A percentile compares a stretch with the other conserved stretches of the same genome.
Evolutionary conservation across 257 asterid species (phyloP).

Genomic region (Primulina huaijiensis): DNA sequence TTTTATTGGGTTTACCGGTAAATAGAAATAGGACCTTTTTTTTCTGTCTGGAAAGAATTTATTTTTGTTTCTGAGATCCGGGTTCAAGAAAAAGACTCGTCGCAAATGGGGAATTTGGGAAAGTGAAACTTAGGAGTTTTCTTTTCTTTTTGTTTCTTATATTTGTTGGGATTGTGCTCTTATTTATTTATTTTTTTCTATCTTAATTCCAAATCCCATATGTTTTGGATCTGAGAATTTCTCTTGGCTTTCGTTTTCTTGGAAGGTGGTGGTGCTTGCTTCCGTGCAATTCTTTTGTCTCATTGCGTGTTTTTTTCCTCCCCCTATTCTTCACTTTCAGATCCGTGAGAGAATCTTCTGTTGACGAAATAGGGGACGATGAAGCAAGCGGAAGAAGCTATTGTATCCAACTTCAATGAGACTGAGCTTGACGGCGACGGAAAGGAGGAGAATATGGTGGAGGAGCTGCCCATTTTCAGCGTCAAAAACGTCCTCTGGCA

Average conservation of each 20-base stretch:
- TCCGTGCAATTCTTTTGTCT: background rate
- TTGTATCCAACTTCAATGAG: conserved; percentile 60
- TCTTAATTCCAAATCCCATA: background rate
- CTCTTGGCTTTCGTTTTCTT: conserved; percentile 30
- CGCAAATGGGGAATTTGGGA: conserved; percentile 26
- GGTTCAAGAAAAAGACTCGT: conserved; percentile 31
- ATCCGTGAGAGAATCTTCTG: conserved; percentile 11
- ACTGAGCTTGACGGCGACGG: conserved; percentile 34
- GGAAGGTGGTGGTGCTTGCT: background rate
- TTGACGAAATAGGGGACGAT: conserved; percentile 38
- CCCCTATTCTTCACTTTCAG: background rate
- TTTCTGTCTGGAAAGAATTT: background rate
- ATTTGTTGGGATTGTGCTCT: background rate
- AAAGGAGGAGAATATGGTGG: conserved; percentile 36
- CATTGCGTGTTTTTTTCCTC: background rate
- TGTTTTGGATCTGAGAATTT: conserved; percentile 26
- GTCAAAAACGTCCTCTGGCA: conserved; percentile 83
- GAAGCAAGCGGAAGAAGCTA: conserved; percentile 94
- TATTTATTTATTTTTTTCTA: background rate
- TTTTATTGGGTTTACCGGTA: background rate
- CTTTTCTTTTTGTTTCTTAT: background rate
- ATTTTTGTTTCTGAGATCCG: conserved; percentile 21
- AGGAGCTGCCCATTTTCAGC: conserved; percentile 47
- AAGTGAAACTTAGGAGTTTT: conserved; percentile 25
- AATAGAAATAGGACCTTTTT: background rate